These are phyloP conservation scores for Plasmodium inui DNA, from an alignment of 169 alveolate genomes.

Conservation along the genomic window DNA sequence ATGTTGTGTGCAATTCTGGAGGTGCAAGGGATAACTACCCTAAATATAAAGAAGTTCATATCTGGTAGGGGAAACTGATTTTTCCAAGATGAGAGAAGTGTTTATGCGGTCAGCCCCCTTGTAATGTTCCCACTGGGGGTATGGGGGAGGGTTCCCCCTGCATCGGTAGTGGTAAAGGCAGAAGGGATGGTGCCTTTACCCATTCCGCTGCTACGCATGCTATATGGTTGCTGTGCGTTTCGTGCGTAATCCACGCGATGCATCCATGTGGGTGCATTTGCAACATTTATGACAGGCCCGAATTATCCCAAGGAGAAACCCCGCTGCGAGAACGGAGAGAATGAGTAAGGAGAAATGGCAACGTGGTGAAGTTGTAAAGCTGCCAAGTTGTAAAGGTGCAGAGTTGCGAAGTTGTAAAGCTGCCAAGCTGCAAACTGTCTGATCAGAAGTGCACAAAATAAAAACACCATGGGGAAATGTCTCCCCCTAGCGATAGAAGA, in stretches of 20 bases:
- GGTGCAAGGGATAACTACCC: conserved; percentile 63
- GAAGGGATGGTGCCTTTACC: neutral
- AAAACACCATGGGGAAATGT: neutral
- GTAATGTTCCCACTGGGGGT: too few species aligned
- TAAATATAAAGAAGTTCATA: conserved; percentile 59
- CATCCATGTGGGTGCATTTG: neutral
- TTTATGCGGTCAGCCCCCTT: neutral
- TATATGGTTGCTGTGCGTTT: neutral
- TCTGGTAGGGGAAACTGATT: conserved; percentile 19
- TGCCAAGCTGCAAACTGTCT: neutral
- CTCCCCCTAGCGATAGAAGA: neutral
- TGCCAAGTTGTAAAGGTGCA: neutral
- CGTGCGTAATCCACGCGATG: neutral
- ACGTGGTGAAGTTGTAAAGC: neutral
- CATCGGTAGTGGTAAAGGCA: neutral
- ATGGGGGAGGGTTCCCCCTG: neutral
- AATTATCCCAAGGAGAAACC: conserved; percentile 11
- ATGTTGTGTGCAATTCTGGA: conserved; percentile 71
- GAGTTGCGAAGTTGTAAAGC: neutral
- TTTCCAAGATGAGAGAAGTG: neutral
- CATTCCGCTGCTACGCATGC: neutral
- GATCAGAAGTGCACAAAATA: neutral
- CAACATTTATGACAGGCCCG: neutral
- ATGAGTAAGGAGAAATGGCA: conserved; percentile 26
- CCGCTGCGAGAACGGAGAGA: conserved; percentile 7